Evolutionary conservation across 2,329 filamentous ascomycete genomes (phyloP), one percentile per base, ranked within the genome.

Genomic region (Fusarium haematococcum): DNA sequence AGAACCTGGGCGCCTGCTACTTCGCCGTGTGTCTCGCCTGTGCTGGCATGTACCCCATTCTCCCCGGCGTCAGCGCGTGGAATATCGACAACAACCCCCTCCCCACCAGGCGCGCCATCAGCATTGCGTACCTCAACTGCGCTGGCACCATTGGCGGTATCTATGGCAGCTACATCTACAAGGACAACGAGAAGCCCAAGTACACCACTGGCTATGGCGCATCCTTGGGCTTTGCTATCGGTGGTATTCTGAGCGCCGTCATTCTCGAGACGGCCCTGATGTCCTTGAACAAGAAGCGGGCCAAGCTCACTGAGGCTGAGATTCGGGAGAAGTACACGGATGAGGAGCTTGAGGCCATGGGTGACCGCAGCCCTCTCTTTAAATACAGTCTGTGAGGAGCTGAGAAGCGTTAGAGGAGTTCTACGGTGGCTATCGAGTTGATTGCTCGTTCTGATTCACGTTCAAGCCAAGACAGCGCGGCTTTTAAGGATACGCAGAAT

Each of bases 31-130:
- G 68, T 8, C 67, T 77, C 5, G 75, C 75, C 1, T 73, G 68
- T 33, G 79, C 84, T 11, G 83, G 84, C 30, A 78, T 84, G 66
- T 84, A 84, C 20, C 83, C 83, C 0, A 77, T 79, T 13, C 45
- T 74, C 9, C 82, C 83, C 2, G 81, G 78, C 4, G 79, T 74
- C 11, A 83, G 80, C 23, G 79, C 83, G 2, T 84, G 83, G 83
- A 82, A 80, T 11, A 73, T 82, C 6, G 80, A 80, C 67, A 85
- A 85, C 37, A 77, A 80, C 1, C 79, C 81, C 0, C 78, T 79
- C 5, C 78, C 82, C 0, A 77, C 77, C 0, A 85, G 82, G 59
- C 74, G 83, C 1, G 82, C 82, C 0, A 78, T 83, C 45, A 83
- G 81, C 1, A 83, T 84, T 45, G 83, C 78, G 0, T 80, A 78